phyloP scores from a whole-genome alignment of 2,329 filamentous ascomycete species.

The Cercospora sp. region DNA sequence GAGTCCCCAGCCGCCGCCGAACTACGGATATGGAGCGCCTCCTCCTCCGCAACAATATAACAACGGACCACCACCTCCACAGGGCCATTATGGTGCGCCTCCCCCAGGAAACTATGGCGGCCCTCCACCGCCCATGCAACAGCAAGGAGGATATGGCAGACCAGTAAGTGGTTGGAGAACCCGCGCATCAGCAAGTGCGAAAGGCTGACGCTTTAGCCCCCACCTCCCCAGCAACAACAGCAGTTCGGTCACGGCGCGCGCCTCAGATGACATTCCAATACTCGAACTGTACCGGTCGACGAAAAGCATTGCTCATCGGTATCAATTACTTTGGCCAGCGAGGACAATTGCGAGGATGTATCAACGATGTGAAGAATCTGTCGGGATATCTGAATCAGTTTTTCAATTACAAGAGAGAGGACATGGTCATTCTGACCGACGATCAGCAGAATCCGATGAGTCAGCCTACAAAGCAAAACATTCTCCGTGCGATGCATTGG shows the following conservation, averaged over 20 bases:
- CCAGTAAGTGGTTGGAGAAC: constrained; percentile 54
- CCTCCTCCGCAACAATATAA: constrained; percentile 42
- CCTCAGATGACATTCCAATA: constrained; percentile 83
- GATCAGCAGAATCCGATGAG: constrained; percentile 98
- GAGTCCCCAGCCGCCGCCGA: constrained; percentile 44
- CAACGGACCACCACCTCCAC: constrained; percentile 37
- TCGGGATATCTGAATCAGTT: constrained; percentile 83
- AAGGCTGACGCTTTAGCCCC: constrained; percentile 31
- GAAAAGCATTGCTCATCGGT: constrained; percentile 88
- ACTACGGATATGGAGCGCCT: constrained; percentile 45
- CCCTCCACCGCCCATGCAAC: constrained; percentile 8
- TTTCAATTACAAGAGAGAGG: constrained; percentile 89
- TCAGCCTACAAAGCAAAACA: constrained; percentile 93
- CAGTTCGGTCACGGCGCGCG: constrained; percentile 76
- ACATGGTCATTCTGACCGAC: constrained; percentile 96
- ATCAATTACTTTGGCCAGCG: constrained; percentile 97
- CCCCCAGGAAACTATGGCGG: constrained; percentile 36
- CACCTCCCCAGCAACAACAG: constrained; percentile 51
- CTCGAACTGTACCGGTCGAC: constrained; percentile 81
- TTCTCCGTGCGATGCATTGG: constrained; percentile 96
- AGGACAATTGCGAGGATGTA: constrained; percentile 87
- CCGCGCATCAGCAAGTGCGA: constrained; percentile 7
- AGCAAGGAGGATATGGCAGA: constrained; percentile 25
- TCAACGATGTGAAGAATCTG: constrained; percentile 98
- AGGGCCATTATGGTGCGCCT: constrained; percentile 35